These are phyloP conservation scores for Lodderomyces beijingensis DNA, from an alignment of 1,139 yeast species.

Conservation along the genomic window DNA sequence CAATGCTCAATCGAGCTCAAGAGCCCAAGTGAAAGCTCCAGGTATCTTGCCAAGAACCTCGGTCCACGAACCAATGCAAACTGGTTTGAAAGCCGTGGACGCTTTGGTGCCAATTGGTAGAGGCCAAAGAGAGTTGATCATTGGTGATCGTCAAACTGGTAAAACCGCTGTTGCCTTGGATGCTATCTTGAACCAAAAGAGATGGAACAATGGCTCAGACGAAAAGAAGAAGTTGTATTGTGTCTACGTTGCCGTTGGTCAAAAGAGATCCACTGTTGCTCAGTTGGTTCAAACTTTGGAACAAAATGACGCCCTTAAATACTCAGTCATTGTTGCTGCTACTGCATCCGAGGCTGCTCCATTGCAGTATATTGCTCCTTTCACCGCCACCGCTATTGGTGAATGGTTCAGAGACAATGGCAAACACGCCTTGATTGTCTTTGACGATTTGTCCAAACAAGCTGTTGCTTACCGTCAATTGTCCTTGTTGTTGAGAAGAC, in stretches of 20 bases:
- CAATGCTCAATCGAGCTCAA: constrained; percentile 75
- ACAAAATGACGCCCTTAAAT: constrained; percentile 96
- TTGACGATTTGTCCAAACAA: constrained; percentile 98
- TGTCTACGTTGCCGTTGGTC: constrained; percentile 99
- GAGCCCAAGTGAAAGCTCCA: constrained; percentile 99
- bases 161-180: constrained; percentile 99
- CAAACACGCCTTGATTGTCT: constrained; percentile 93
- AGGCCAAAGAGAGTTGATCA: constrained; percentile 99
- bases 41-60: constrained; percentile 99
- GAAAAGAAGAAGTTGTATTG: constrained; percentile 98
- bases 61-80: constrained; percentile 98
- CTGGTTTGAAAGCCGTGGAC: constrained; percentile 99
- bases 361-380: constrained; percentile 99
- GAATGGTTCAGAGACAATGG: constrained; percentile 99
- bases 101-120: constrained; percentile 99
- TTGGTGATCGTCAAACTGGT: constrained; percentile 99
- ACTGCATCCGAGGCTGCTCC: constrained; percentile 99
- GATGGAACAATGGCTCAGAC: constrained; percentile 93
- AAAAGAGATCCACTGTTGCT: constrained; percentile 99
- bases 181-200: constrained; percentile 98
- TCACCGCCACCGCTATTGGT: constrained; percentile 99
- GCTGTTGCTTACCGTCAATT: constrained; percentile 99
- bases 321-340: constrained; percentile 97
- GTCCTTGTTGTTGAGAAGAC: constrained; percentile 95
- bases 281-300: constrained; percentile 99